Conservation (phyloP, 352 stramenopile genomes). For the Phytopythium mirpurense region DNA sequence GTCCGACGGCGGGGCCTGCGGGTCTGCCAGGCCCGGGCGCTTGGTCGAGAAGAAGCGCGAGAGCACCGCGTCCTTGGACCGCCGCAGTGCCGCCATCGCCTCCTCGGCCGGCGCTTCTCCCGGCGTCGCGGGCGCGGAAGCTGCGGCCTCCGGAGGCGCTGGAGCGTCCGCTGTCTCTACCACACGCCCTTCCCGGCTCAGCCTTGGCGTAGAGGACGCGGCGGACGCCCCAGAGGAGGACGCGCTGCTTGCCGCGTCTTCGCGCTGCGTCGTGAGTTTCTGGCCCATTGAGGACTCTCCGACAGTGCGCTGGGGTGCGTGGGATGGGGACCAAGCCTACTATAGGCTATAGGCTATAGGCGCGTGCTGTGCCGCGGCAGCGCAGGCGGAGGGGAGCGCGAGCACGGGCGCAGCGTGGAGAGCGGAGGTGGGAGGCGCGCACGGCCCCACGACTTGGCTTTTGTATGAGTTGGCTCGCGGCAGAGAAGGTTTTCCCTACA, state of each 20-base stretch:
- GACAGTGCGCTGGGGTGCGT: not conserved
- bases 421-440: no score
- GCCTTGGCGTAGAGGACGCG: not conserved
- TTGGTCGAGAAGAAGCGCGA: constrained; percentile 6
- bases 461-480: no score
- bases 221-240: not conserved
- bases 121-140: not conserved
- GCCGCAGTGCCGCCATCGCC: not conserved
- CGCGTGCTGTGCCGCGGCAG: no score
- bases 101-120: not conserved
- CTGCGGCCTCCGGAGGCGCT: no score
- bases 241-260: not conserved
- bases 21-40: not conserved
- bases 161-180: no score
- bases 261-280: constrained; percentile 2
- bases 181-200: not conserved
- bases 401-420: no score
- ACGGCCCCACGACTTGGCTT: no score
- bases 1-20: not conserved
- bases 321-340: not conserved
- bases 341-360: no score
- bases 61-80: constrained; percentile 1
- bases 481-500: no score
- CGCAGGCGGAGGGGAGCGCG: no score
- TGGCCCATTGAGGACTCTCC: not conserved